Evolutionary conservation across 2,329 filamentous ascomycete genomes (phyloP).

Genomic region (Phaeomoniella chlamydospora): DNA sequence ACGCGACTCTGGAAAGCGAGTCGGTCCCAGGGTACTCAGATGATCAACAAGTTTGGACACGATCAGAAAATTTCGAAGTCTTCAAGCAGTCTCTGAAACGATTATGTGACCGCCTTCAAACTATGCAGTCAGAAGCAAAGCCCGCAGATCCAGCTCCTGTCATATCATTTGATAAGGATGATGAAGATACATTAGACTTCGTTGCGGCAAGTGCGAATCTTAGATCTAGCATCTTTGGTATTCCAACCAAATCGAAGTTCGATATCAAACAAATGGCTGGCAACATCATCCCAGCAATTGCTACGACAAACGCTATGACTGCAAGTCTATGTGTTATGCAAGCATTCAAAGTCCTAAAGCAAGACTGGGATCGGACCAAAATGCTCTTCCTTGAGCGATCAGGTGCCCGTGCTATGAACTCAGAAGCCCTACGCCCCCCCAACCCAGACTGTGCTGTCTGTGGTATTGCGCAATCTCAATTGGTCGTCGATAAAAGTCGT

Average conservation of each 20-base stretch:
- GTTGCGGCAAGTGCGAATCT: constrained; percentile 84
- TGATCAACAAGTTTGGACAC: constrained; percentile 64
- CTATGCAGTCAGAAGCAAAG: constrained; percentile 40
- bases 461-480: constrained; percentile 52
- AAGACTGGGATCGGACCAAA: constrained; percentile 55
- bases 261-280: constrained; percentile 98
- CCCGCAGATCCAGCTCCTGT: constrained; percentile 36
- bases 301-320: constrained; percentile 93
- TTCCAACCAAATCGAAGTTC: constrained; percentile 78
- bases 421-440: constrained; percentile 43
- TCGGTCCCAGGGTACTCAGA: constrained; percentile 38
- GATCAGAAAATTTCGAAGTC: constrained; percentile 70
- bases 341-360: constrained; percentile 75
- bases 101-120: constrained; percentile 58
- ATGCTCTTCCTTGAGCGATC: constrained; percentile 72
- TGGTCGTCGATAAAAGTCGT: constrained; percentile 52
- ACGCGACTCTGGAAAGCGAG: constrained; percentile 43
- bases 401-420: constrained; percentile 40
- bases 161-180: constrained; percentile 91
- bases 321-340: constrained; percentile 85
- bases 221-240: constrained; percentile 75
- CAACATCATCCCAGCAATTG: constrained; percentile 97
- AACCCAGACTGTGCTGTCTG: constrained; percentile 78
- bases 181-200: constrained; percentile 87
- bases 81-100: constrained; percentile 70